Conservation (phyloP, 2,329 filamentous ascomycete species). For the Monilinia polystroma region DNA sequence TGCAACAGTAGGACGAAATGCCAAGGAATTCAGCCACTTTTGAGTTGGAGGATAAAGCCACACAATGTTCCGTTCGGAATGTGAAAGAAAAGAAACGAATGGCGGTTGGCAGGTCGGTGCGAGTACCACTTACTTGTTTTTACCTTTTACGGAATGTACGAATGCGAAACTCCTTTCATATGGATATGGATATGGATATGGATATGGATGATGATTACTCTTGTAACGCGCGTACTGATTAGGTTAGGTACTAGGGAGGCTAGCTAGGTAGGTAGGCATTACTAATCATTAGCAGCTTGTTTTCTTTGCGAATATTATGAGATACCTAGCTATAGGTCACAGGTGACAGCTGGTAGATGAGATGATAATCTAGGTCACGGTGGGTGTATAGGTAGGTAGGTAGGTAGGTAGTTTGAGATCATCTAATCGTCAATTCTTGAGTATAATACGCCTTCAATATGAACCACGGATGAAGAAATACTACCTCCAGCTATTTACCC, state of each 20-base stretch:
- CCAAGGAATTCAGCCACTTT: conserved; percentile 14
- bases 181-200: too few relatives aligned
- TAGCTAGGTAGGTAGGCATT: too few relatives aligned
- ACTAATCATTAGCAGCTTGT: too few relatives aligned
- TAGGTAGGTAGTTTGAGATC: background rate
- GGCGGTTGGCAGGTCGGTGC: background rate
- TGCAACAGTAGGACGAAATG: background rate
- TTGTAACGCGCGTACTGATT: conserved; percentile 2
- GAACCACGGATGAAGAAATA: too few relatives aligned
- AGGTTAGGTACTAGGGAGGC: too few relatives aligned
- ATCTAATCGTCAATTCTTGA: background rate
- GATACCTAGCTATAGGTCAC: too few relatives aligned
- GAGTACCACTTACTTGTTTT: background rate
- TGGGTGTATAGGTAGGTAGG: background rate
- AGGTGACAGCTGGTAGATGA: too few relatives aligned
- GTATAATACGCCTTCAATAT: background rate
- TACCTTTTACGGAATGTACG: background rate
- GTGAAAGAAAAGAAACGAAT: conserved; percentile 8
- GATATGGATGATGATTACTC: background rate
- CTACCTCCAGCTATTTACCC: too few relatives aligned
- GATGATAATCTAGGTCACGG: too few relatives aligned
- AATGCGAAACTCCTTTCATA: conserved; percentile 8
- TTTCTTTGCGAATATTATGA: background rate
- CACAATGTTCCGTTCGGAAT: conserved; percentile 12
- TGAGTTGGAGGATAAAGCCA: conserved; percentile 11